These are phyloP conservation scores for Exserohilum turcica DNA, from an alignment of 2,329 filamentous ascomycete genomes.

Conservation along the genomic window DNA sequence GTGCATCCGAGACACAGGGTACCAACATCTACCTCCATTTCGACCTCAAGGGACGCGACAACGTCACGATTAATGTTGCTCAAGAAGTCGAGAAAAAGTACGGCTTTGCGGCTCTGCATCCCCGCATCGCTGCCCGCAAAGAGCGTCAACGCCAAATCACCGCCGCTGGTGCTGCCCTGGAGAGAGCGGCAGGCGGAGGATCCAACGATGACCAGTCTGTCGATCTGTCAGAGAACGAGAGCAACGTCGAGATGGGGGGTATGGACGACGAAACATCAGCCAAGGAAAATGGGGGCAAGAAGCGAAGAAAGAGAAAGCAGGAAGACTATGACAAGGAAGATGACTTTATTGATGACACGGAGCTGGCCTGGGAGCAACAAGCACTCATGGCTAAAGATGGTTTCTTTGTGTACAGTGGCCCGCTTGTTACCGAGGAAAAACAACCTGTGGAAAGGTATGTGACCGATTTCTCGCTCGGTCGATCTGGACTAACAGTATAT, in stretches of 20 bases:
- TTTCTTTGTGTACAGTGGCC: conserved; percentile 97
- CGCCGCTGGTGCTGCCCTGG: conserved; percentile 82
- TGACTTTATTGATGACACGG: conserved; percentile 84
- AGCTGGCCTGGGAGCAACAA: conserved; percentile 93
- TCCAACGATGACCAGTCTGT: conserved; percentile 80
- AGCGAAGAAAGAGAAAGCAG: conserved; percentile 77
- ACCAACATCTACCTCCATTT: conserved; percentile 87
- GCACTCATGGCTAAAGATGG: conserved; percentile 93
- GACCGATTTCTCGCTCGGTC: not conserved
- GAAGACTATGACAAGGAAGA: conserved; percentile 72
- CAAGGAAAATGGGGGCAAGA: conserved; percentile 63
- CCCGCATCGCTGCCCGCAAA: conserved; percentile 84
- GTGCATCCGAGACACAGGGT: conserved; percentile 46
- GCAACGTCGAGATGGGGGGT: conserved; percentile 87
- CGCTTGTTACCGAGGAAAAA: conserved; percentile 86
- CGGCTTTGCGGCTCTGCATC: conserved; percentile 91
- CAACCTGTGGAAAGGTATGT: conserved; percentile 65
- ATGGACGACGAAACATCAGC: conserved; percentile 51
- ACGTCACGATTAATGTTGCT: conserved; percentile 94
- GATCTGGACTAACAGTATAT: conserved; percentile 34
- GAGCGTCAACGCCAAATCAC: conserved; percentile 87
- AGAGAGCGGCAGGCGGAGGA: conserved; percentile 74
- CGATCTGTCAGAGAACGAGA: conserved; percentile 72
- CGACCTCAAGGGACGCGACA: conserved; percentile 77
- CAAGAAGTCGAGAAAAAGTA: conserved; percentile 92